phyloP scores from a whole-genome alignment of 805 yeast species.

The Priceomyces fermenticarens region DNA sequence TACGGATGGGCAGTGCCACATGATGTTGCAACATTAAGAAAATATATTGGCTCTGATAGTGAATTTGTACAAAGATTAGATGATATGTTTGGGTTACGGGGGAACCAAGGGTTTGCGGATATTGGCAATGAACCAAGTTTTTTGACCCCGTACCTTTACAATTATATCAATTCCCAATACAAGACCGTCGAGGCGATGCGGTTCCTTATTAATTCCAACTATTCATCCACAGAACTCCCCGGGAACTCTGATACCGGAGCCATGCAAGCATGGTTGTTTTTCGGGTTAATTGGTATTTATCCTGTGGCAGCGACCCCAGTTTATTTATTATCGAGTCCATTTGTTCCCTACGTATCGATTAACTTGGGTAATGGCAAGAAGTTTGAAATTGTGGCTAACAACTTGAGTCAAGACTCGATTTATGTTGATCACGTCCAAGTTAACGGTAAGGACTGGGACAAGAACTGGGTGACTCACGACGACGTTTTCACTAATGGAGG shows the following conservation, averaged over 20 bases:
- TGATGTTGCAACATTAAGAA: constrained; percentile 24
- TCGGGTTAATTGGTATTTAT: constrained; percentile 30
- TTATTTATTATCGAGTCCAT: constrained; percentile 29
- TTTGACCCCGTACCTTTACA: constrained; percentile 31
- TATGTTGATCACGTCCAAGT: constrained; percentile 27
- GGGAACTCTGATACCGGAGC: constrained; percentile 40
- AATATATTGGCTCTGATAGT: constrained; percentile 23
- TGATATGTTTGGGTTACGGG: constrained; percentile 33
- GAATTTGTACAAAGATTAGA: constrained; percentile 25
- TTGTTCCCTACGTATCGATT: constrained; percentile 18
- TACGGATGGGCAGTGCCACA: constrained; percentile 36
- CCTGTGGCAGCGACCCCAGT: constrained; percentile 35
- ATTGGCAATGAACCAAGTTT: constrained; percentile 38
- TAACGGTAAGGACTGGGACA: constrained; percentile 21
- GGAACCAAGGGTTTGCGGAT: constrained; percentile 20
- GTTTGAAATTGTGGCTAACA: constrained; percentile 20
- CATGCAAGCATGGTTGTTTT: constrained; percentile 35
- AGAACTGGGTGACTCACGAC: constrained; percentile 31
- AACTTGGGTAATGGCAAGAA: constrained; percentile 20
- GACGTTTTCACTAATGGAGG: constrained; percentile 28
- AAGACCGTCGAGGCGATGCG: constrained; percentile 27
- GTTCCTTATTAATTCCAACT: constrained; percentile 23
- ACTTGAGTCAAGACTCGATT: constrained; percentile 16
- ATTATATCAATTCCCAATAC: constrained; percentile 24
- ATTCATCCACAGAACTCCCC: constrained; percentile 25